Evolutionary conservation across 768 basidiomycete species (phyloP), one percentile per base, ranked within the genome.

Genomic region (Tylopilus subfusipes): DNA sequence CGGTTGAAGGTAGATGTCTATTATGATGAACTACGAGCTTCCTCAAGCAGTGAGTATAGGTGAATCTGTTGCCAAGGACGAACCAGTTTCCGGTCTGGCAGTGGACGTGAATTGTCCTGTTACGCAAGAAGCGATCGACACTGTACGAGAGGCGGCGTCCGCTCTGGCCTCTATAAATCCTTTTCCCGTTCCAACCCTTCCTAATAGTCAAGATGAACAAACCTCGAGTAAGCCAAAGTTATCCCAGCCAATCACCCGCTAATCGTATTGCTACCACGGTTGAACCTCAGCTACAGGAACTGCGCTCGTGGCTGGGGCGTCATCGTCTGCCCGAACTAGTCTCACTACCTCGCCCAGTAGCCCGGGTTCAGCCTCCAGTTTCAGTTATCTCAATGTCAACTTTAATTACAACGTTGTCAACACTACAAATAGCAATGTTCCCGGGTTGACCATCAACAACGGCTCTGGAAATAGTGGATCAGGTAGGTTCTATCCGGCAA

Each of bases 301-400:
- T 6, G 4, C 11, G 8, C 9, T 18, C 4, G 46, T 4, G 7
- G 7, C 25, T 3, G 25, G 7, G 7, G 12, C 19, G 12, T 42
- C 9, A 25, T 21, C 43, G 11, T 42, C 54, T 5, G 25, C 25
- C 16, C 43, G 16, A 34, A 47, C 42, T 25, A 36, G 44, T 12
- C 3, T 42, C 2, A 21, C 45, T 36, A 50, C 56, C 18, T 48
- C 40, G 9, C 55, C 55, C 9, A 31, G 29, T 29, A 58, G 57
- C 13, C 29, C 47, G 19, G 27, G 39, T 14, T 44, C 53, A 5
- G 25, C n/a, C n/a, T n/a, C 42, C 25, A 27, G 4, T 18, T 38
- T 53, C 33, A 25, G n/a, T n/a, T n/a, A 22, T 51, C 27, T 42
- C 57, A 51, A 4, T 30, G 46, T 43, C 21, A 50, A 31, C 13